Percentiles rank a stretch among this genome's conserved stretches.
phyloP scores from a whole-genome alignment of 352 stramenopile genomes.

The Phytopythium boreale region DNA sequence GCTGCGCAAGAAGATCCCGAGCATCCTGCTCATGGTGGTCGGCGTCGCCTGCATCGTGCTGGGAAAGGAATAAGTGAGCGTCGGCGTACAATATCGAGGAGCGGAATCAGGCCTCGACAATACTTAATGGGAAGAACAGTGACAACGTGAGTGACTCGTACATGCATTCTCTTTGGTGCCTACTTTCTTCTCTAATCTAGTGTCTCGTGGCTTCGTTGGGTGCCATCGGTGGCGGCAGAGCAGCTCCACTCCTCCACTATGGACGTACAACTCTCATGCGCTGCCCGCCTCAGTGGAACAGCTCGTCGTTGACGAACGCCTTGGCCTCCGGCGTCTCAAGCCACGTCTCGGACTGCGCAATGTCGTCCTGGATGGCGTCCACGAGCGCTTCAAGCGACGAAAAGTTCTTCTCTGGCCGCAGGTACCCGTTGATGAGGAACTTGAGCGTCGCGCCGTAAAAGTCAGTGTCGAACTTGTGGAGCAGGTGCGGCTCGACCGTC shows the following conservation, averaged over 20 bases:
- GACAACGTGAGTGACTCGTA: neutral
- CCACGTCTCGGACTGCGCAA: slow-evolving; percentile 65
- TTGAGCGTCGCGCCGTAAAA: slow-evolving; percentile 95
- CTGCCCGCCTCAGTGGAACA: slow-evolving; percentile 31
- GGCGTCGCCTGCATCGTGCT: slow-evolving; percentile 79
- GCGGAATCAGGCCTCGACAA: neutral
- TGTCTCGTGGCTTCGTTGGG: neutral
- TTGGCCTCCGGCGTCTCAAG: slow-evolving; percentile 56
- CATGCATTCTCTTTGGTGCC: neutral
- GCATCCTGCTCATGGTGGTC: slow-evolving; percentile 76
- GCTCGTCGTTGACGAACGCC: slow-evolving; percentile 35
- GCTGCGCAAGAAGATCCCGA: slow-evolving; percentile 79
- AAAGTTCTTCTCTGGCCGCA: slow-evolving; percentile 95
- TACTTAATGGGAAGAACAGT: slow-evolving; percentile 2
- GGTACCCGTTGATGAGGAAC: slow-evolving; percentile 91
- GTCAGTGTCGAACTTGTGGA: slow-evolving; percentile 91
- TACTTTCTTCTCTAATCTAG: neutral
- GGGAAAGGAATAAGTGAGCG: slow-evolving; percentile 41
- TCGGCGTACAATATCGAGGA: slow-evolving; percentile 1
- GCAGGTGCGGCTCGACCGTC: slow-evolving; percentile 95
- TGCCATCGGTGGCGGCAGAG: neutral
- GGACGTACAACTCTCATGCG: too few relatives aligned
- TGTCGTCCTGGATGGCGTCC: slow-evolving; percentile 88
- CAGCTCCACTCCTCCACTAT: too few relatives aligned
- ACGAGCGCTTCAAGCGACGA: slow-evolving; percentile 91